Evolutionary conservation across 202 grass and related monocot genomes (phyloP), one percentile per base, ranked within the genome.

Genomic region (Hordeum pubiflorum): DNA sequence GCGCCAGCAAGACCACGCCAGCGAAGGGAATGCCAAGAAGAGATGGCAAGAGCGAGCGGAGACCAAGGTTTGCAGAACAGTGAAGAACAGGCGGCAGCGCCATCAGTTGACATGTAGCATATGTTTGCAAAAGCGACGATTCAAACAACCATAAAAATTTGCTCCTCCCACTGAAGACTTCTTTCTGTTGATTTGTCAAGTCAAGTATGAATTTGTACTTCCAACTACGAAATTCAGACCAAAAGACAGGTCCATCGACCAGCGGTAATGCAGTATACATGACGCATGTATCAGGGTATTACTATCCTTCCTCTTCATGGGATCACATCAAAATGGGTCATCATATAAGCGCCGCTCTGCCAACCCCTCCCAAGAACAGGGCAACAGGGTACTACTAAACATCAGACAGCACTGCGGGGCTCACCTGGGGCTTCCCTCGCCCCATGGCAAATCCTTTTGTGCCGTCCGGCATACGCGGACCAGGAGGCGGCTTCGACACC

Each of bases 391-490:
- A 2, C 36, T 55, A 48, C 56, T 48, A 3, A 33, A 48, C 13
- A 72, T 86, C 79, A 87, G 63, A 17, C 74, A n/a, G 61, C 62
- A 69, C 58, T 83, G 75, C 31, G 46, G 72, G 69, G 36, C 14
- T 72, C 24, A 89, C 7, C 8, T 18, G 56, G 2, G 77, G 90
- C 74, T 94, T 94, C 62, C 95, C 95, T 15, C 95, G 79, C 58
- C 92, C 94, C 83, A 94, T 83, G 34, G 92, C 79, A 79, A 97
- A 94, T 54, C 94, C 94, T 85, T 66, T 89, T 21, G 95, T 93
- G 80, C 95, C 95, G 81, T 98, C 95, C 0, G 95, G 90, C 95
- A 98, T 94, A 64, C 92, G 92, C 18, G 95, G 95, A 2, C 95
- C 95, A 9, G 90, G 92, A 33, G 92, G 95, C 0, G 83, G 95